phyloP scores from a whole-genome alignment of 2,329 filamentous ascomycete genomes.

The Fusarium nematophilum region DNA sequence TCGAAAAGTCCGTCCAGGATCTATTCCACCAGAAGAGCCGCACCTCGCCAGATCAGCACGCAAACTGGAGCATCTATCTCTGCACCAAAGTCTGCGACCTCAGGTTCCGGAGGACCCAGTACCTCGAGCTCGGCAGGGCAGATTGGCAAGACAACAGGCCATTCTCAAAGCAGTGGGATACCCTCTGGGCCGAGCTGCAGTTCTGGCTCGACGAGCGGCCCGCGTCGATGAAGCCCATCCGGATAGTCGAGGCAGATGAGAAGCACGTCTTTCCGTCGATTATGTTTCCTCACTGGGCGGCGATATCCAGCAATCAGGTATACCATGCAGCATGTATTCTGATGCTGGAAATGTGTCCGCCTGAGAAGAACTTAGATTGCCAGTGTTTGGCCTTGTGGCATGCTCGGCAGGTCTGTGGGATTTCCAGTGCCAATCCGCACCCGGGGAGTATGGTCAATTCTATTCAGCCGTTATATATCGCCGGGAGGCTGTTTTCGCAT shows the following conservation, averaged over 20 bases:
- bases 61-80: slow-evolving; percentile 66
- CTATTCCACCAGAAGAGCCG: slow-evolving; percentile 46
- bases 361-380: slow-evolving; percentile 36
- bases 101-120: slow-evolving; percentile 47
- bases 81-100: slow-evolving; percentile 62
- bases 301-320: slow-evolving; percentile 64
- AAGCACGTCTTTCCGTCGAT: slow-evolving; percentile 58
- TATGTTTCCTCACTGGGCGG: slow-evolving; percentile 60
- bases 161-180: slow-evolving; percentile 55
- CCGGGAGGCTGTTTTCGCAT: slow-evolving; percentile 61
- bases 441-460: slow-evolving; percentile 63
- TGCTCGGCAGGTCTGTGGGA: slow-evolving; percentile 61
- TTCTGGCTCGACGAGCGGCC: slow-evolving; percentile 59
- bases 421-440: slow-evolving; percentile 62
- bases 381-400: slow-evolving; percentile 53
- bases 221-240: slow-evolving; percentile 49
- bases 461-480: slow-evolving; percentile 64
- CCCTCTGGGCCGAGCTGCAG: slow-evolving; percentile 59
- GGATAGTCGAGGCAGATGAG: slow-evolving; percentile 37
- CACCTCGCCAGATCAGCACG: slow-evolving; percentile 59
- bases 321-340: slow-evolving; percentile 64
- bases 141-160: slow-evolving; percentile 51
- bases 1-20: slow-evolving; percentile 39
- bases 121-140: slow-evolving; percentile 53
- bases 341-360: slow-evolving; percentile 56